Percentiles rank a stretch among this genome's conserved stretches.
Evolutionary conservation across 139 green algal species (phyloP).

Genomic region (Parachlorella kessleri): DNA sequence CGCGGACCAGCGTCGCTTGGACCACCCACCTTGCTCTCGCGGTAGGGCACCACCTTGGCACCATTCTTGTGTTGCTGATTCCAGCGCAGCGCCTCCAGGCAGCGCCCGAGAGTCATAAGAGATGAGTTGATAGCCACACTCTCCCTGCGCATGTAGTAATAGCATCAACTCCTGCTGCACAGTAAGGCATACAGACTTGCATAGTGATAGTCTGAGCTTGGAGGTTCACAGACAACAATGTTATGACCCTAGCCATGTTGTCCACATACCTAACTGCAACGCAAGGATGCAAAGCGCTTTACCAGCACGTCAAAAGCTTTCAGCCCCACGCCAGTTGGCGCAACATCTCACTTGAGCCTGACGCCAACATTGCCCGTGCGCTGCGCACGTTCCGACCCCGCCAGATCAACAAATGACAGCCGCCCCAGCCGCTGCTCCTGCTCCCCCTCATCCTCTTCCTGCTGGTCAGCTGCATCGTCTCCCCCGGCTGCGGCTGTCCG

Average conservation of each 20-base stretch:
- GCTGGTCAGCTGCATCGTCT: background rate
- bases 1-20: too few species aligned
- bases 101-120: conserved; percentile 80
- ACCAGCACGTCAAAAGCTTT: too few species aligned
- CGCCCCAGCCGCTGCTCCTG: conserved; percentile 31
- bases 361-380: conserved; percentile 71
- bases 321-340: too few species aligned
- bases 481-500: background rate
- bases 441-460: background rate
- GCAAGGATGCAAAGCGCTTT: too few species aligned
- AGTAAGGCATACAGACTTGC: background rate
- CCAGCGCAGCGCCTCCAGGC: conserved; percentile 75
- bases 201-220: conserved; percentile 1
- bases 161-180: too few species aligned
- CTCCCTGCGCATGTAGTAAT: too few species aligned
- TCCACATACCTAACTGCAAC: too few species aligned
- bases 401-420: conserved; percentile 80
- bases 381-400: conserved; percentile 69
- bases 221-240: conserved; percentile 12
- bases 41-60: conserved; percentile 59
- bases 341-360: conserved; percentile 68
- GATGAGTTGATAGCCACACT: conserved; percentile 81
- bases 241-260: background rate
- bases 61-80: conserved; percentile 67
- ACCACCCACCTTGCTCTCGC: conserved; percentile 65